Conservation (phyloP, 768 basidiomycete species). For the Pilatotrama ljubarskyi region DNA sequence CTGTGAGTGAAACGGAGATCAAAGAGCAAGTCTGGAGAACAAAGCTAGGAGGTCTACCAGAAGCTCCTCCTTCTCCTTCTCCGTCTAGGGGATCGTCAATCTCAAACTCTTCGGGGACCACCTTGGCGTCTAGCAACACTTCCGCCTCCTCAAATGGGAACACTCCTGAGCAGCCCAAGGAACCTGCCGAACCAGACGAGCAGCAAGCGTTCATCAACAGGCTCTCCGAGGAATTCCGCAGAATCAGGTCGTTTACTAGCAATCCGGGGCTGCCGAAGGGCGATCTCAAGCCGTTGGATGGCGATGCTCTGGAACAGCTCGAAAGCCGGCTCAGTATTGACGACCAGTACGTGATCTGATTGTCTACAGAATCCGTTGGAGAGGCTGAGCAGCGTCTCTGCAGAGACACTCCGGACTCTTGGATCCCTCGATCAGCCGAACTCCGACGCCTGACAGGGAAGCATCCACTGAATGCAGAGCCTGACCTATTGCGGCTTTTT, state of each 20-base stretch:
- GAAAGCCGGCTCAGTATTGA: constrained; percentile 22
- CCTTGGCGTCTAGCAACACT: not conserved
- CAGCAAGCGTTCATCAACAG: not conserved
- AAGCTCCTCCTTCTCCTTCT: not conserved
- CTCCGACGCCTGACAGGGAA: constrained; percentile 23
- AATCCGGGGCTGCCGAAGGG: constrained; percentile 13
- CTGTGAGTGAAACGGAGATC: constrained; percentile 16
- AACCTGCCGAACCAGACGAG: not conserved
- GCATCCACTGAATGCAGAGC: constrained; percentile 26
- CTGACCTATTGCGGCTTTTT: constrained; percentile 14
- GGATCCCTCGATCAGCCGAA: constrained; percentile 23
- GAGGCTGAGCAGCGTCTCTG: not conserved
- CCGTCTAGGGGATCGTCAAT: not conserved
- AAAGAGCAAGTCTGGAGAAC: constrained; percentile 19
- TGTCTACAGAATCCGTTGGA: not conserved
- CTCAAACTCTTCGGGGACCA: not conserved
- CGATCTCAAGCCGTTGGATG: constrained; percentile 19
- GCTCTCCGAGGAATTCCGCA: constrained; percentile 18
- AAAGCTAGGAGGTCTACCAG: not conserved
- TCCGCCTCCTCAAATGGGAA: not conserved
- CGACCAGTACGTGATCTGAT: constrained; percentile 20
- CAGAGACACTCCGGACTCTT: constrained; percentile 24
- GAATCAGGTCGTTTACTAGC: constrained; percentile 11
- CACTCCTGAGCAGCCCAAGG: not conserved
- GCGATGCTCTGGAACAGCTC: constrained; percentile 17